Evolutionary conservation across 2,329 filamentous ascomycete species (phyloP).

Genomic region (Lasiodiplodia hormozganensis): DNA sequence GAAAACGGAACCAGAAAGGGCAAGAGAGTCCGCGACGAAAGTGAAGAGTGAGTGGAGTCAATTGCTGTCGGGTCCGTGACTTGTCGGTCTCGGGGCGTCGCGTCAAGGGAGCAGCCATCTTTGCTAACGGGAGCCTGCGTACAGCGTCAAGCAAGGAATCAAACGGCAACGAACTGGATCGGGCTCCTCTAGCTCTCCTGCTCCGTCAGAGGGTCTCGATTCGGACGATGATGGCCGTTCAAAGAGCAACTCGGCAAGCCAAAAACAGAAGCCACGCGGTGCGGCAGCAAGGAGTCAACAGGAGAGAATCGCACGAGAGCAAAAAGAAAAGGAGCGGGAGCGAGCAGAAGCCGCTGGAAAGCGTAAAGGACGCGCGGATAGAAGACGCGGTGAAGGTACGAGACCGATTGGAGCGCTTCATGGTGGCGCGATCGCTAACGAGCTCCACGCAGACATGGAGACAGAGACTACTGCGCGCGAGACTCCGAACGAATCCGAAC

Average conservation of each 20-base stretch:
- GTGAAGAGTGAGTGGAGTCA: constrained; percentile 79
- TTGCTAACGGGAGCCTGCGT: constrained; percentile 28
- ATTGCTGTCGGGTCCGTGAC: not conserved
- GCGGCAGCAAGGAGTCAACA: constrained; percentile 59
- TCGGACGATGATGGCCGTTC: constrained; percentile 71
- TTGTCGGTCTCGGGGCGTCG: not conserved
- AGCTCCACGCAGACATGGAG: constrained; percentile 37
- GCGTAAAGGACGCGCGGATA: constrained; percentile 81
- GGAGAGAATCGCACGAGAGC: constrained; percentile 65
- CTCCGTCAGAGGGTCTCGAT: constrained; percentile 57
- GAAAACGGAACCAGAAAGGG: constrained; percentile 66
- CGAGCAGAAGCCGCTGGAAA: constrained; percentile 78
- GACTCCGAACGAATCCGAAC: constrained; percentile 42
- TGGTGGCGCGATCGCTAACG: constrained; percentile 32
- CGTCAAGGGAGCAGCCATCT: not conserved
- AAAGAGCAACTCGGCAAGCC: constrained; percentile 50
- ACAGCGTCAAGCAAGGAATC: constrained; percentile 71
- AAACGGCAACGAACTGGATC: constrained; percentile 83
- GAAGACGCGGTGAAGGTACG: constrained; percentile 79
- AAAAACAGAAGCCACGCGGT: constrained; percentile 53
- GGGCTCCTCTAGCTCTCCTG: constrained; percentile 37
- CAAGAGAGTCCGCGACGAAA: constrained; percentile 88
- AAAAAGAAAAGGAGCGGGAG: constrained; percentile 73
- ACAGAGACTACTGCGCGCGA: constrained; percentile 38
- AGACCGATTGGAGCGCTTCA: not conserved